Base-by-base conservation (phyloP, 1,284 basidiomycete species). In the Boletus smithii region DNA sequence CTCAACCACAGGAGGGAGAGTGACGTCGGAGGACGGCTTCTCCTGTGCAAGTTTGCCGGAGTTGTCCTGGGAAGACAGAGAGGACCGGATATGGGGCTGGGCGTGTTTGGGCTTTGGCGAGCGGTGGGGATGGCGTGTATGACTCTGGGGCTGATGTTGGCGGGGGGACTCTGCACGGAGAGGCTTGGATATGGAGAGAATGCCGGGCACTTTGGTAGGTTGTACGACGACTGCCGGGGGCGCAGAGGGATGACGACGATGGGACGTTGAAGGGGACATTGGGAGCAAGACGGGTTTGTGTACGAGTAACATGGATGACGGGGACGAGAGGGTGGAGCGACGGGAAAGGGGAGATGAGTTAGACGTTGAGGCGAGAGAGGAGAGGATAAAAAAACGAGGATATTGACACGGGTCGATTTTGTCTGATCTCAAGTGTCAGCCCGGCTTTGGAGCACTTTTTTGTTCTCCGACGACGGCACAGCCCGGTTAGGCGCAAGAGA, bases 151-250 rank as follows among this genome's bases (percentile, higher is more conserved):
- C 0, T 62, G 68, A 46, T 72, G 72, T 27, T 65, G 63, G 18
- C 69, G 66, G 3, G 65, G 63, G 0, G 61, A 53, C 6, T 64
- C 57, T 5, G 68, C 55, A 35, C 72, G 68, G 16, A 67, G 53
- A 16, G 81, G 81, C 71, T 81, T 84, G 48, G 83, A 79, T 47
- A 88, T 73, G 43, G 81, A 77, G 46, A 88, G 75, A 14, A 88
- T 72, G 59, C 85, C 85, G 1, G 85, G 85, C 0, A 79, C 84
- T 49, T 75, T 76, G 13, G 85, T 86, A 2, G 85, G 77, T 59
- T 84, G 81, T 13, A 88, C 80, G 51, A 77, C 69, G 56, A 85
- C 77, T 32, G 78, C 74, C 4, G 78, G 74, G 5, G 83, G 81
- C 0, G 85, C 85, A 0, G 85, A 86, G 18, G 85, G 79, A 60